Evolutionary conservation across 2,329 filamentous ascomycete genomes (phyloP).

Genomic region (Cladorrhinum sp.): DNA sequence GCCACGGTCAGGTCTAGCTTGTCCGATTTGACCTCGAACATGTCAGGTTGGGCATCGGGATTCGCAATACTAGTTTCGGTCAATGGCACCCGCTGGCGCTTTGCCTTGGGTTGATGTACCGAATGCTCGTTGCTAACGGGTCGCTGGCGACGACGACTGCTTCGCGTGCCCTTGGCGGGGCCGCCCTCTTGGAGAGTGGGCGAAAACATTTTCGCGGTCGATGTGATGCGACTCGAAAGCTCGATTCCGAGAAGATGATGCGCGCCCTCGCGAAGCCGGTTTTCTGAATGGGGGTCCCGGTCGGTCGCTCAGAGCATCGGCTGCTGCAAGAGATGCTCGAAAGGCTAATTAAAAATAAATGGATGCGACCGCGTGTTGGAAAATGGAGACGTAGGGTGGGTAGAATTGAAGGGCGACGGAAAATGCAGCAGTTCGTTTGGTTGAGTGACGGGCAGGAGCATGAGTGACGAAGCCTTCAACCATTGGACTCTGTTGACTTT

Average conservation of each 20-base stretch:
- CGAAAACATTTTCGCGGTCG: constrained; percentile 53
- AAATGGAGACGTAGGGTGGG: neutral
- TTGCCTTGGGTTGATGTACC: constrained; percentile 58
- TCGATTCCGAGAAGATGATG: constrained; percentile 1
- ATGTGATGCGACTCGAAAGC: constrained; percentile 12
- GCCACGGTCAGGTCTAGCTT: constrained; percentile 45
- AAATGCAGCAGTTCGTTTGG: neutral
- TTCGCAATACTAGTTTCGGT: constrained; percentile 56
- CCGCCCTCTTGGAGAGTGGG: constrained; percentile 50
- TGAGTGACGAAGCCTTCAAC: constrained; percentile 29
- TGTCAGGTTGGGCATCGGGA: constrained; percentile 50
- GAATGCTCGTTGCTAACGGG: constrained; percentile 54
- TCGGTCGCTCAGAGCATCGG: constrained; percentile 16
- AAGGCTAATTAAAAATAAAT: constrained; percentile 7
- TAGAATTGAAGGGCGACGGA: constrained; percentile 10
- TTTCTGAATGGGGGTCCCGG: neutral
- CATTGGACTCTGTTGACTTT: constrained; percentile 34
- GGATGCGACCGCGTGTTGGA: constrained; percentile 4
- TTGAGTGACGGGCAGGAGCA: constrained; percentile 20
- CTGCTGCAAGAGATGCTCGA: constrained; percentile 1
- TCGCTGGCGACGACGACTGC: constrained; percentile 57
- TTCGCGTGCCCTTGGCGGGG: constrained; percentile 55
- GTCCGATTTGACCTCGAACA: constrained; percentile 54
- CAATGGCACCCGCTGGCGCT: constrained; percentile 58
- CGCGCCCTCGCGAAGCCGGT: constrained; percentile 16